Evolutionary conservation across 768 basidiomycete genomes (phyloP), one percentile per base, ranked within the genome.

Genomic region (Leccinum longicurvipes): DNA sequence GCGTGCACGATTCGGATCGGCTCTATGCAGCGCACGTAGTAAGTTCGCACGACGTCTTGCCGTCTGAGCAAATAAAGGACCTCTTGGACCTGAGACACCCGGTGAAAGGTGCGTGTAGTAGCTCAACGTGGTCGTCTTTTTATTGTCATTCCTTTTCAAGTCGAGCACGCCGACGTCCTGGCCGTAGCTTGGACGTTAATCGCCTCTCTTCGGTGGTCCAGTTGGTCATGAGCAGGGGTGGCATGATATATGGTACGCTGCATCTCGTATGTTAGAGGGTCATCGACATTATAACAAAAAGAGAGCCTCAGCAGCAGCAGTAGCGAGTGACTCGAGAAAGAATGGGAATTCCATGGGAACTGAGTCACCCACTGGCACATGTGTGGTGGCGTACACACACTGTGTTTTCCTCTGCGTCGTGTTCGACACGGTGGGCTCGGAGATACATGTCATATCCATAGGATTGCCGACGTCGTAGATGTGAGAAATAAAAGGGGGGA

Each of bases 281-380:
- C 8, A 15, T 15, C n/a, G 7, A 28, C 12, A 10, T 28, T 51
- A 7, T 25, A 4, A 23, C 11, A 6, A 14, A 15, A 14, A 27
- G 12, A 15, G 6, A 12, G 11, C 50, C 36, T 7, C 34, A 86
- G 91, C 90, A 56, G 87, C 89, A 4, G 90, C 34, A 86, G 91
- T 89, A 56, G 87, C 89, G 5, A 91, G 89, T 64, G 92, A 93
- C 71, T 91, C 89, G 15, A 81, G 93, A 66, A 95, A 94, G 78
- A 88, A 92, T 60, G 93, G 92, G 15, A 79, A 92, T 32, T 87
- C 91, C 12, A 84, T 88, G 49, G 91, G 87, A 4, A 92, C 73
- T 91, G 66, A 67, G 23, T 9, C 23, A 34, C 7, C 14, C 34
- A 36, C 11, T 12, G 29, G 11, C 36, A 39, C n/a, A 44, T 24